Percentiles rank a stretch among this genome's conserved stretches.
Evolutionary conservation across 2,329 filamentous ascomycete species (phyloP).

Genomic region (Ophiobolus disseminans): DNA sequence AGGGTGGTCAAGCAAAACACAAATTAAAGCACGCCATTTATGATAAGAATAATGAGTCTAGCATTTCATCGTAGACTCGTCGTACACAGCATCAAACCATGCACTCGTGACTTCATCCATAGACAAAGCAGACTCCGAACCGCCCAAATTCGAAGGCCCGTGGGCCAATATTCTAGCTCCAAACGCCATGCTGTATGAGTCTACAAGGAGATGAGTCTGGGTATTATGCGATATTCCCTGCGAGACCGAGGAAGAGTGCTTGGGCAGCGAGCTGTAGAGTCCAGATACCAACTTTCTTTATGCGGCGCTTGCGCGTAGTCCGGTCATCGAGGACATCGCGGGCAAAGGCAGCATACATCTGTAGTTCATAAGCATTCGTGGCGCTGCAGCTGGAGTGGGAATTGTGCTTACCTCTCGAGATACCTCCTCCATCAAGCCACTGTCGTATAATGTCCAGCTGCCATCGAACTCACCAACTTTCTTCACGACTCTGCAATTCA

Average conservation of each 20-base stretch:
- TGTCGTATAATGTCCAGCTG: conserved; percentile 93
- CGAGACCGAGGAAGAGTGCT: conserved; percentile 92
- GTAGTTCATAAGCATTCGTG: conserved; percentile 8
- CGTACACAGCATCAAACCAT: too few relatives aligned
- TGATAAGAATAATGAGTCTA: too few relatives aligned
- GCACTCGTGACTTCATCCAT: too few relatives aligned
- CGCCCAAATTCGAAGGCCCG: too few relatives aligned
- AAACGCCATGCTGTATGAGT: neutral
- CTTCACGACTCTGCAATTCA: conserved; percentile 94
- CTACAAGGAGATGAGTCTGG: neutral
- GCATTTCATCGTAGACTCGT: too few relatives aligned
- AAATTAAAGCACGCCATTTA: too few relatives aligned
- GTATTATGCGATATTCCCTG: conserved; percentile 71
- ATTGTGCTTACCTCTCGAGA: conserved; percentile 71
- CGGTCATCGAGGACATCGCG: conserved; percentile 90
- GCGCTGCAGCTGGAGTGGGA: neutral
- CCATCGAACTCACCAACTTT: conserved; percentile 88
- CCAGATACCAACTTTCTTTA: conserved; percentile 98
- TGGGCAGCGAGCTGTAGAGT: conserved; percentile 91
- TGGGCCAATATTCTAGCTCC: neutral
- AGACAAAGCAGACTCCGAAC: too few relatives aligned
- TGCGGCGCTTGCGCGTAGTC: conserved; percentile 80
- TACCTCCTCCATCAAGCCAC: conserved; percentile 90
- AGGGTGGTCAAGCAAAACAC: too few relatives aligned
- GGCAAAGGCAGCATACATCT: conserved; percentile 92